Base-by-base conservation (phyloP, 108 stramenopile genomes). In the Fragilaria radians region DNA sequence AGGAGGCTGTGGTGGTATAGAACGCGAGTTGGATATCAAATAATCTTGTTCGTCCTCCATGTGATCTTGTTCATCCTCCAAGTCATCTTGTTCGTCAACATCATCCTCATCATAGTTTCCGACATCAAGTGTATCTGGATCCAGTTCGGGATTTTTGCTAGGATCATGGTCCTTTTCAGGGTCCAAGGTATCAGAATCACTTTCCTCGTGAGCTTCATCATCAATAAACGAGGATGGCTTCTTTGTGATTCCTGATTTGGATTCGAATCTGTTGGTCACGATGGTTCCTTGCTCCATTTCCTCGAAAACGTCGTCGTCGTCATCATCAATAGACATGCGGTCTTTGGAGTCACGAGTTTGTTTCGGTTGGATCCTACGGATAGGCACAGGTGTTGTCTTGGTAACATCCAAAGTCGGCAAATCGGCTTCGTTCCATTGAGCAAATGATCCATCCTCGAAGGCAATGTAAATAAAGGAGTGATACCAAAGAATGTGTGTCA, bases 1-100 rank as follows among this genome's bases (percentile, higher is more conserved):
- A 25, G 91, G 67, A 7, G 82, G 63, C 62, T 92, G 91, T 1
- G 83, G 84, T 11, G 73, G 65, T 17, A 74, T 65, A 23, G 67
- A 36, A 11, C 49, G 28, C 33, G 49, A 0, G 31, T n/a, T 30
- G 46, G 17, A 18, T 24, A 21, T 26, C 2, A 4, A 46, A 21
- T 42, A 5, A 57, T 11, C 31, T 34, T 11, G 45, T 28, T 19
- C 57, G 31, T 11, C 18, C 19, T 11, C 9, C 57, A 56, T 9
- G 52, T 34, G 51, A 61, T 51, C 32, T 18, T 54, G 59, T 17
- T 67, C 70, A 24, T 66, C 56, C 19, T 63, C 62, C 29, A 36
- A 55, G 32, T 60, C 52, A 26, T 74, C 72, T n/a, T 52, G 48
- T 46, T 65, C 56, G 54, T 70, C 68, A 25, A 32, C 33, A 28